Evolutionary conservation across 441 rosid genomes (phyloP).

Genomic region (Aquilaria agallochum): DNA sequence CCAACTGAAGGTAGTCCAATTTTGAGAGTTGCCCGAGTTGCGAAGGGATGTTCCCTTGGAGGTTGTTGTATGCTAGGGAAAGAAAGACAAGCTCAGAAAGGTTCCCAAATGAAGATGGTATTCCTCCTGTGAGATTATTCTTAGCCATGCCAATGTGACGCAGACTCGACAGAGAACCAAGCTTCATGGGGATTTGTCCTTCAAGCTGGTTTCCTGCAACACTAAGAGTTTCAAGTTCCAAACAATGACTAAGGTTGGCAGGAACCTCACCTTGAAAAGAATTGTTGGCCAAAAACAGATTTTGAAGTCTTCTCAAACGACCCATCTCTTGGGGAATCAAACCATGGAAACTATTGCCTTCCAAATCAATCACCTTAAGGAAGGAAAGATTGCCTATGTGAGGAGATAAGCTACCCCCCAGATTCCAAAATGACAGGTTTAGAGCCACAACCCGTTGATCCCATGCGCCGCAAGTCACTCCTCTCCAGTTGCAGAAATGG

Average conservation of each 20-base stretch:
- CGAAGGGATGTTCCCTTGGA: slow-evolving; percentile 12
- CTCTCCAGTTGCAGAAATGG: too few relatives aligned
- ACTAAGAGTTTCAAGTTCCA: background rate
- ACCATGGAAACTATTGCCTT: slow-evolving; percentile 6
- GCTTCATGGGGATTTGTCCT: slow-evolving; percentile 3
- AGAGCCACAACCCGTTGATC: slow-evolving; percentile 3
- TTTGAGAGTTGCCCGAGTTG: too few relatives aligned
- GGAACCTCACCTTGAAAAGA: slow-evolving; percentile 5
- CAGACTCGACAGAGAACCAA: slow-evolving; percentile 11
- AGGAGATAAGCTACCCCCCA: slow-evolving; percentile 8
- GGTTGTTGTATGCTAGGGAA: background rate
- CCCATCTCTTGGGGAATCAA: slow-evolving; percentile 2
- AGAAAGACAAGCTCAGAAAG: background rate
- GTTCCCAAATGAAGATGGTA: slow-evolving; percentile 9
- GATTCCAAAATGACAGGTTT: background rate
- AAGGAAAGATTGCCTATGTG: slow-evolving; percentile 3
- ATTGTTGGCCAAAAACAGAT: background rate
- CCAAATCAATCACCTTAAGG: slow-evolving; percentile 3
- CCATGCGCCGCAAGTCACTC: slow-evolving; percentile 1
- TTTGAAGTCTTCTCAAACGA: background rate
- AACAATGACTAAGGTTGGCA: slow-evolving; percentile 1
- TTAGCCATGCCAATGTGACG: background rate
- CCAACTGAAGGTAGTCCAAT: too few relatives aligned
- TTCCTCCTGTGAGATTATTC: slow-evolving; percentile 16
- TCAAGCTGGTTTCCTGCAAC: slow-evolving; percentile 1